Evolutionary conservation across 108 stramenopile species (phyloP), one percentile per base, ranked within the genome.

Genomic region (Skeletonema tropicum): DNA sequence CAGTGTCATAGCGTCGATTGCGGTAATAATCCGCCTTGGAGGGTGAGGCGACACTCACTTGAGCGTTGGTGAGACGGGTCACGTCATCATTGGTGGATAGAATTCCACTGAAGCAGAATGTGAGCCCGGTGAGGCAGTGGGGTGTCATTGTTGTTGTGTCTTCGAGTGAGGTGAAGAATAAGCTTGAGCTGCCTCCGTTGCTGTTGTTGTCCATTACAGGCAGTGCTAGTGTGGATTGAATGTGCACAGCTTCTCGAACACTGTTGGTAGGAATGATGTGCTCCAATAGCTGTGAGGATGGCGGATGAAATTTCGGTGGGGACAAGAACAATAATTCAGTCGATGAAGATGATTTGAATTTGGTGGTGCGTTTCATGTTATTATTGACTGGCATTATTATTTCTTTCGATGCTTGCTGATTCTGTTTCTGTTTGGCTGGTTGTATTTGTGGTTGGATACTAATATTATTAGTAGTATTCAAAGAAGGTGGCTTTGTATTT

Each of bases 101-200:
- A 14, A 87, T 64, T 0, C 94, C 94, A n/a, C 91, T 85, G 67
- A 93, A 91, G 39, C 88, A 88, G 83, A 96, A 93, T 59, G 94
- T 89, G 14, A 77, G 58, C 23, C 86, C 90, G 14, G 64, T 60
- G 33, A 87, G 71, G 30, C 70, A 64, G 3, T 49, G 29, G 57
- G 83, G 57, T 12, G 85, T 69, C 23, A 73, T 65, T 52, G 25
- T 45, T 5, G 38, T 52, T n/a, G n/a, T n/a, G n/a, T n/a, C n/a
- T 1, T 73, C n/a, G 17, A 58, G 25, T 3, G 46, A 30, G 7
- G n/a, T 35, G 14, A 49, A 30, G 9, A 57, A 36, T 11, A 21
- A 39, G 46, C 52, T 46, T n/a, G n/a, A n/a, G n/a, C n/a, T n/a
- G n/a, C n/a, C n/a, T n/a, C n/a, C n/a, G 38, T 2, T 12, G 10